Conservation (phyloP, 31 red algal genomes). For the Porphyra umbilicalis region DNA sequence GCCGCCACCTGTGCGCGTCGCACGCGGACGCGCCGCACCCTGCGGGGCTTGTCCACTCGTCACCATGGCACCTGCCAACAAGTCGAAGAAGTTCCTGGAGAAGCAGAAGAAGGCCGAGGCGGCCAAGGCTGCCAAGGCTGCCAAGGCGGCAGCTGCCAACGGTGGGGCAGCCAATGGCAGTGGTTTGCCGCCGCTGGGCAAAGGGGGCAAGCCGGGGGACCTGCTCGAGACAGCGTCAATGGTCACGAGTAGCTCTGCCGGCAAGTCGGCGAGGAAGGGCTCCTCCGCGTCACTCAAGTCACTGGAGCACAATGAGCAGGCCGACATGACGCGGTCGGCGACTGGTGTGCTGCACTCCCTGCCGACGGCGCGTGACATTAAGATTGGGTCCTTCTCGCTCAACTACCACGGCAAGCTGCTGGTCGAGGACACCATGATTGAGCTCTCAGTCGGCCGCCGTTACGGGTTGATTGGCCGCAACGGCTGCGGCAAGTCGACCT, state of each 20-base stretch:
- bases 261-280: neutral
- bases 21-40: too few species aligned
- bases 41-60: neutral
- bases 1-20: too few species aligned
- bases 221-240: constrained; percentile 46
- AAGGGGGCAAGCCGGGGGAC: constrained; percentile 4
- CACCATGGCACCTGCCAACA: constrained; percentile 77
- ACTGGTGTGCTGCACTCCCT: constrained; percentile 50
- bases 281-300: neutral
- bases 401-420: constrained; percentile 91
- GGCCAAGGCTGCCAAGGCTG: constrained; percentile 37
- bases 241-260: constrained; percentile 16
- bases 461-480: constrained; percentile 90
- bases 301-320: neutral
- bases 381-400: constrained; percentile 77
- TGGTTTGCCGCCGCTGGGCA: neutral
- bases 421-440: constrained; percentile 73
- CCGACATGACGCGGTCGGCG: constrained; percentile 44
- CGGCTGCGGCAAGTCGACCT: constrained; percentile 85
- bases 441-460: constrained; percentile 65
- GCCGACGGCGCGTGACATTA: constrained; percentile 68
- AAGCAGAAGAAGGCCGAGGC: constrained; percentile 50
- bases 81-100: constrained; percentile 77
- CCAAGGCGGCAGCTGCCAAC: constrained; percentile 24
- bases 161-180: too few species aligned